Evolutionary conservation across 805 yeast species (phyloP).

Genomic region (Lachancea meyersii): DNA sequence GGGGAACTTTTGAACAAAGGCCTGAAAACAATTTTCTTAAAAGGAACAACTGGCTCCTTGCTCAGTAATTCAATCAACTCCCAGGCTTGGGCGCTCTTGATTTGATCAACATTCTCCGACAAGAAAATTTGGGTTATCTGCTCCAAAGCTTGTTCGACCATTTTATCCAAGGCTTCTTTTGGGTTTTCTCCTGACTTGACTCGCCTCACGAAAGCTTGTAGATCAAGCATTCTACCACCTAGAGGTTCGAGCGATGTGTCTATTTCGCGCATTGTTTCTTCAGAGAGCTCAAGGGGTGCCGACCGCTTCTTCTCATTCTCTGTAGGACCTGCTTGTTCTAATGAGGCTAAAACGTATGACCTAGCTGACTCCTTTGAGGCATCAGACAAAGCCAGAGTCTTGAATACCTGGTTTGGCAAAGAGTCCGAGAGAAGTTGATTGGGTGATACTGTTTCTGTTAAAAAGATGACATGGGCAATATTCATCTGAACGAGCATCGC

Average conservation of each 20-base stretch:
- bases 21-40: constrained; percentile 46
- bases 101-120: constrained; percentile 43
- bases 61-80: constrained; percentile 62
- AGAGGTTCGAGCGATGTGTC: constrained; percentile 61
- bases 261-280: constrained; percentile 35
- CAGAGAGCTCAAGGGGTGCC: constrained; percentile 11
- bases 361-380: constrained; percentile 69
- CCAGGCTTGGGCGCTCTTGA: constrained; percentile 86
- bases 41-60: constrained; percentile 39
- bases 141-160: constrained; percentile 79
- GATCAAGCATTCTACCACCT: constrained; percentile 93
- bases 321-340: constrained; percentile 27
- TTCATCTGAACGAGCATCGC: constrained; percentile 68
- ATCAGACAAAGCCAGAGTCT: constrained; percentile 67
- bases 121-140: constrained; percentile 79
- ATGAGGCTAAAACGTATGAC: constrained; percentile 57
- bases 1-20: constrained; percentile 57
- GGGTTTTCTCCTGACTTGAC: constrained; percentile 85
- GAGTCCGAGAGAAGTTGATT: constrained; percentile 61
- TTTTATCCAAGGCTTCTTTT: constrained; percentile 63
- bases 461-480: constrained; percentile 81
- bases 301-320: constrained; percentile 26
- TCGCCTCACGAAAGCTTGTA: constrained; percentile 85
- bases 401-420: constrained; percentile 83
- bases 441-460: constrained; percentile 81